These are phyloP conservation scores for Breynia disticha DNA, from an alignment of 441 rosid species.

Conservation along the genomic window DNA sequence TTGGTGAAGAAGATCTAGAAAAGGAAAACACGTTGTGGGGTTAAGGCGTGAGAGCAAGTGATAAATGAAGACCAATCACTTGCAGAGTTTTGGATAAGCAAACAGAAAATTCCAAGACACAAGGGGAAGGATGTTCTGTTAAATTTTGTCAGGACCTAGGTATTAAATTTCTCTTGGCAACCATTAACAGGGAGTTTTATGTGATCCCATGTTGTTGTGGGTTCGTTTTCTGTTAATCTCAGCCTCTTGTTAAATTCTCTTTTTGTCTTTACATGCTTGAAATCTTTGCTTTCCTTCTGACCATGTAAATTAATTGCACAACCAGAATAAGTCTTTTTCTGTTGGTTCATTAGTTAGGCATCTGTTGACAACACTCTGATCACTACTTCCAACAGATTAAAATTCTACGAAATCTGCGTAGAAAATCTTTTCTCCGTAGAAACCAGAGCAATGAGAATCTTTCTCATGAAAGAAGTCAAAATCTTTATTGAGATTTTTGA, in stretches of 20 bases:
- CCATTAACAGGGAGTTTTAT: conserved; percentile 17
- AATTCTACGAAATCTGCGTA: no score
- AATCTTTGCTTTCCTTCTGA: neutral
- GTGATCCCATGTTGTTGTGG: conserved; percentile 13
- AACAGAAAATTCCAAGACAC: conserved; percentile 13
- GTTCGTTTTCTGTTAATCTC: conserved; percentile 18
- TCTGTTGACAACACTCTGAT: no score
- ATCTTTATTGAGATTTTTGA: no score
- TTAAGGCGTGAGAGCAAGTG: conserved; percentile 11
- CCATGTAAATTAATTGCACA: neutral
- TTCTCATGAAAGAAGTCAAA: no score
- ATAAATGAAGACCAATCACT: conserved; percentile 26
- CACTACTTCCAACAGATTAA: no score
- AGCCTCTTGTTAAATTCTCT: conserved; percentile 3
- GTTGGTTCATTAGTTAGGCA: no score
- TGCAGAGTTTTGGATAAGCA: conserved; percentile 19
- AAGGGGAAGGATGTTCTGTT: neutral
- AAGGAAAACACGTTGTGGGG: conserved; percentile 15
- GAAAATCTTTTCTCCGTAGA: no score
- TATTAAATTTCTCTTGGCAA: conserved; percentile 21
- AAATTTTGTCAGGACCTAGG: conserved; percentile 12
- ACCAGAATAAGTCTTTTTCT: no score
- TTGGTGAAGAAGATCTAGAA: conserved; percentile 11
- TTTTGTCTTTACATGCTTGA: neutral
- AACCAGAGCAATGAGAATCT: no score